Evolutionary conservation across 148 eudicot genomes (phyloP), one percentile per base, ranked within the genome.

Genomic region (Talinum fruticosum): DNA sequence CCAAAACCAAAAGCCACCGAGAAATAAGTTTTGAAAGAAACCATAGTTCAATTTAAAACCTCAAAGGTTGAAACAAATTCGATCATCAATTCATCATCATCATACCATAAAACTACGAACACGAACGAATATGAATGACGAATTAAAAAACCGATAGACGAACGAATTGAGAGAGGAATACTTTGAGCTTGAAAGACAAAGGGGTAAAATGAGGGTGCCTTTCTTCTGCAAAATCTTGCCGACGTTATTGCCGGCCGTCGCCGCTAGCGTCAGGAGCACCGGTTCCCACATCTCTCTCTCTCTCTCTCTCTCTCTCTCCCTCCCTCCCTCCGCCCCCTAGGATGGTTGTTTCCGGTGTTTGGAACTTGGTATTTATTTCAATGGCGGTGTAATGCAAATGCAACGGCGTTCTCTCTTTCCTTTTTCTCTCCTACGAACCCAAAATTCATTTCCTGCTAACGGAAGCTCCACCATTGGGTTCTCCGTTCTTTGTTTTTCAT

Each of bases 161-260:
- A 10, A 38, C 5, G 24, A 4, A 54, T 14, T 0, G 2, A 54
- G 5, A 10, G 30, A 54, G 7, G 28, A 26, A 61, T 26, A 73
- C 88, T 84, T 85, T 83, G 81, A 83, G 79, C 77, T 85, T 85
- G 77, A 85, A 81, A 36, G 88, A 85, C 13, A 85, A 82, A 37
- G 86, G 88, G 88, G 88, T 18, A 85, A 70, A 80, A 85, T 85
- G 47, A 85, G 83, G 75, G 88, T 85, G 72, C 88, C 88, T 69
- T 85, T 85, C 74, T 83, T 85, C 75, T 83, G 88, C 69, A 85
- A 69, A 2, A 85, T 84, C 59, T 85, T 85, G n/a, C 86, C 88
- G 67, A 85, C 83, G 86, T 85, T 85, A 24, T 85, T 83, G 44
- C 88, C 84, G 53, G 84, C 84, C 2, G 88, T 85, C 12, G 88